Evolutionary conservation across 768 basidiomycete genomes (phyloP), one percentile per base, ranked within the genome.

Genomic region (Lentinula boryana): DNA sequence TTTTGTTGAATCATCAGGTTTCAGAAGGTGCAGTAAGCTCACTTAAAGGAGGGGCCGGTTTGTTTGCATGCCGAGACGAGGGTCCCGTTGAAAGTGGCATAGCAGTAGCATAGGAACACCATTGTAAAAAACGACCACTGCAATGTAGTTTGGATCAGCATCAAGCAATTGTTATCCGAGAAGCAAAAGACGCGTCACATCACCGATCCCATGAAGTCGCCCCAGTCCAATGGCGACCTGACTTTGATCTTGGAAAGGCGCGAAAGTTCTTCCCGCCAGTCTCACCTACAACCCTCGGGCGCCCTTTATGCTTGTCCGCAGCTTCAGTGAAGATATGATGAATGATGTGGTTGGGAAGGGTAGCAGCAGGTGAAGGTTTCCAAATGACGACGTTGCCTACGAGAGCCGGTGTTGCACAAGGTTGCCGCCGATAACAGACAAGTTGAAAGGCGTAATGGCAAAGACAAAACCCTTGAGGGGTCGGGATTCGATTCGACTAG

Each of bases 181-280:
- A 23, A 18, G 3, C 56, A 50, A 16, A 43, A 38, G 46, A 52
- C 35, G n/a, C 72, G 78, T 60, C 68, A 94, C 93, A 98, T 98
- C 61, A 99, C 96, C 61, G 97, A 95, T 5, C 97, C 96, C 82
- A 97, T 85, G 71, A 96, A 99, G 78, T 91, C 88, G 41, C 75
- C 68, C 75, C 89, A 94, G 56, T 94, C 88, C 54, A 80, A 80
- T 18, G 84, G 84, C 16, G 83, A 71, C 2, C 97, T 97, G 60
- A 96, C 84, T 69, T 84, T 91, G 74, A 99, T 95, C 75, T 89
- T 91, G 13, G 86, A 81, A 53, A 87, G 51, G 98, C 65, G 75
- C 98, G 97, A 81, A 95, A 98, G 80, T 99, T 98, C 83, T 98
- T 99, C 60, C 97, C 96, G 32, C 93, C 94, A 7, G 96, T 98